Evolutionary conservation across 306 rosid species (phyloP).

Genomic region (Leucaena leucocephala): DNA sequence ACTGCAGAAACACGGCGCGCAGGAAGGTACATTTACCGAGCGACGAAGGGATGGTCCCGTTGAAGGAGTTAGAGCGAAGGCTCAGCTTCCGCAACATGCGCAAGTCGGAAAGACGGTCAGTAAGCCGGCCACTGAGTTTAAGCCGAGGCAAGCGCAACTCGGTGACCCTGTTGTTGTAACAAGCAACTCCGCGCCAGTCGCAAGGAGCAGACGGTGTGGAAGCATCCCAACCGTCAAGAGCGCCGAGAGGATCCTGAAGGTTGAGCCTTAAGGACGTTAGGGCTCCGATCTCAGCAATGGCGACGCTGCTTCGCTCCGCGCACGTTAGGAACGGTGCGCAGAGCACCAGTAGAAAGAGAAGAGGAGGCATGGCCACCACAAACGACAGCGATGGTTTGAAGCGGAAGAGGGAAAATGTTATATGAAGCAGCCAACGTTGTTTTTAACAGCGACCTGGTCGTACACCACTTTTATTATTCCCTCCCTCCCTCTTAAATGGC

Average conservation of each 20-base stretch:
- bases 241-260: conserved; percentile 71
- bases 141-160: conserved; percentile 84
- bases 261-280: conserved; percentile 66
- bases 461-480: no score
- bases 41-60: conserved; percentile 74
- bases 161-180: conserved; percentile 51
- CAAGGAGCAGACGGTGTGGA: conserved; percentile 80
- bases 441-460: not conserved
- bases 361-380: conserved; percentile 28
- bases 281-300: conserved; percentile 64
- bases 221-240: conserved; percentile 70
- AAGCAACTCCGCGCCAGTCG: conserved; percentile 84
- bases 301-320: conserved; percentile 49
- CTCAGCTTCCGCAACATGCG: conserved; percentile 66
- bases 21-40: conserved; percentile 67
- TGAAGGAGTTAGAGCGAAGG: conserved; percentile 77
- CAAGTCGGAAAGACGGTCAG: conserved; percentile 58
- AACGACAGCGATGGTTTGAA: not conserved
- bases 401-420: not conserved
- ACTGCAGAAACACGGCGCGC: conserved; percentile 70
- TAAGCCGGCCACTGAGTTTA: conserved; percentile 75
- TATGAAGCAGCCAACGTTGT: not conserved
- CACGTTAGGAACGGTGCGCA: conserved; percentile 58
- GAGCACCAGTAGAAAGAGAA: conserved; percentile 40
- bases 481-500: not conserved